These are phyloP conservation scores for Apiospora saccharicola DNA, from an alignment of 2,329 filamentous ascomycete genomes.

Conservation along the genomic window DNA sequence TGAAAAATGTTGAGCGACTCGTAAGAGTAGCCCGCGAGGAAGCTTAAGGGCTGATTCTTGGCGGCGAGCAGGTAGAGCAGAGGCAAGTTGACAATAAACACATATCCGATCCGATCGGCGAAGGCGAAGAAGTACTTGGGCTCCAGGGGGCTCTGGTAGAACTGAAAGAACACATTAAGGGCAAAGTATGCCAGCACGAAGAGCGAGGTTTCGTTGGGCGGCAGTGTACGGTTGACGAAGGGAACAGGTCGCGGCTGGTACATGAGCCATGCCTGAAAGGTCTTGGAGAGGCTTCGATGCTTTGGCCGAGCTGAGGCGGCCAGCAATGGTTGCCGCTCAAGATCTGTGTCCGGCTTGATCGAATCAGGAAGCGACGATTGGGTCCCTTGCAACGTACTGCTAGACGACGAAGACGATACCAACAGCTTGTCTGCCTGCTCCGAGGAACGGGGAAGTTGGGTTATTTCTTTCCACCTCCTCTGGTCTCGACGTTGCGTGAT, in stretches of 20 bases:
- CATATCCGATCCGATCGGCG: slow-evolving; percentile 62
- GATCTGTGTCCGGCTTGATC: slow-evolving; percentile 39
- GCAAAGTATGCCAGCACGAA: slow-evolving; percentile 58
- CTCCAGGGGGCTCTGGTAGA: slow-evolving; percentile 58
- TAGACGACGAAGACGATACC: slow-evolving; percentile 42
- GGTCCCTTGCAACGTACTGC: slow-evolving; percentile 42
- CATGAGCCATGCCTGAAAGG: slow-evolving; percentile 47
- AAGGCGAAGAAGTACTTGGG: slow-evolving; percentile 62
- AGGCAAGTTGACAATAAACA: slow-evolving; percentile 58
- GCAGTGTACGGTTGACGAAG: slow-evolving; percentile 62
- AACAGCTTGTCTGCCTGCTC: slow-evolving; percentile 25
- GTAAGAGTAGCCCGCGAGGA: slow-evolving; percentile 69
- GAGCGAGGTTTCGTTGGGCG: slow-evolving; percentile 63
- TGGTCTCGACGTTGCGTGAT: slow-evolving; percentile 18
- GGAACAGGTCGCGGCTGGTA: slow-evolving; percentile 66
- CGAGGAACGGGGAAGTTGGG: slow-evolving; percentile 1
- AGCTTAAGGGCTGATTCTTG: slow-evolving; percentile 70
- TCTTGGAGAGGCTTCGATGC: neutral
- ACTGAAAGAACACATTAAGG: slow-evolving; percentile 65
- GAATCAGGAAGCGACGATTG: slow-evolving; percentile 37
- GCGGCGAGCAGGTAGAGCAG: slow-evolving; percentile 69
- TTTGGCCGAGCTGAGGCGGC: slow-evolving; percentile 1
- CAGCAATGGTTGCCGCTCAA: slow-evolving; percentile 47
- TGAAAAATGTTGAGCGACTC: slow-evolving; percentile 72
- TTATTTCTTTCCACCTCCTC: slow-evolving; percentile 20